Evolutionary conservation across 306 rosid genomes (phyloP), one percentile per base, ranked within the genome.

Genomic region (Styphnolobium japonicum): DNA sequence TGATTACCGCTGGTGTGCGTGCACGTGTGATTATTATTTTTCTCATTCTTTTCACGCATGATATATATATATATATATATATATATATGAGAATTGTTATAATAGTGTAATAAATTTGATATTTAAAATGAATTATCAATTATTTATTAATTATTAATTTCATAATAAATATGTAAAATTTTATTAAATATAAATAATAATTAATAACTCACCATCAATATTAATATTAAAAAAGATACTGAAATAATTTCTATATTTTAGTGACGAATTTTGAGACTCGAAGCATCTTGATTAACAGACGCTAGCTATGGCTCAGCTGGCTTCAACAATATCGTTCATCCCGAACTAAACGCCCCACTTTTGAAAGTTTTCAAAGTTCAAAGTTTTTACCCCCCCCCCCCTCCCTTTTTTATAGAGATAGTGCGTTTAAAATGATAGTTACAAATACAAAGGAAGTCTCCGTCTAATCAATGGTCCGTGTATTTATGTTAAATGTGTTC

Each of bases 401-500:
- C n/a, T n/a, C n/a, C n/a, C n/a, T n/a, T 55, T 75, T 58, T 46
- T 16, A 12, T 2, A 16, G 14, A 43, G 37, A 81, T 48, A 49
- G 71, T 33, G 52, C 2, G 10, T 51, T 65, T 46, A 46, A 39
- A 46, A 15, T 61, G 80, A 76, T 46, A 23, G 83, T 77, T 77
- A 72, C 77, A 49, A 25, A 67, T 76, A 65, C 85, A 23, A 71
- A 2, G 11, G 34, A 57, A 34, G 49, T 37, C 71, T 53, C 48
- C 8, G 22, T 15, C 36, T 40, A 18, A 27, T 79, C 18, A 43
- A 56, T 5, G 18, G 25, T 4, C 5, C 1, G 8, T 34, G 12
- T 70, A 16, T 49, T 69, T 42, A 31, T 53, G 71, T 68, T 68
- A 80, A 75, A 70, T 63, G 58, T 84, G 68, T 57, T 75, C 23